phyloP scores from a whole-genome alignment of 495 filamentous ascomycete genomes.

The Annulohypoxylon bovei region DNA sequence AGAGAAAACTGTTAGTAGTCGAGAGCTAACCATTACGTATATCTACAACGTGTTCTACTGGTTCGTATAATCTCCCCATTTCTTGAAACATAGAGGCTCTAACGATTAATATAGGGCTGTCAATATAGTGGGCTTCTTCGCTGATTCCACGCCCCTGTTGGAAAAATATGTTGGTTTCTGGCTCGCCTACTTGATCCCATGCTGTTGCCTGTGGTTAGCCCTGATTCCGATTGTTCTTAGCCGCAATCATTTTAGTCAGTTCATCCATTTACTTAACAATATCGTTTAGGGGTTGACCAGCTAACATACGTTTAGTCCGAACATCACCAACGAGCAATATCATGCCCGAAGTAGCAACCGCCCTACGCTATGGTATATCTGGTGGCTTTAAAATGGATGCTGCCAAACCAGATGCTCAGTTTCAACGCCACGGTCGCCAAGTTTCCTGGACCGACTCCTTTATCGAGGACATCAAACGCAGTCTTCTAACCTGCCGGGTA shows the following conservation, averaged over 20 bases:
- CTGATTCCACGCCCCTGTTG: slow-evolving; percentile 30
- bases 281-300: neutral
- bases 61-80: neutral
- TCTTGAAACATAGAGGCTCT: neutral
- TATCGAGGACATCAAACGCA: slow-evolving; percentile 29
- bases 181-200: slow-evolving; percentile 59
- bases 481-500: slow-evolving; percentile 27
- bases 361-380: slow-evolving; percentile 13
- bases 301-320: slow-evolving; percentile 19
- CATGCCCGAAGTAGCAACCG: slow-evolving; percentile 19
- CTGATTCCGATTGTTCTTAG: slow-evolving; percentile 54
- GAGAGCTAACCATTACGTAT: slow-evolving; percentile 23
- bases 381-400: slow-evolving; percentile 28
- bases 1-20: slow-evolving; percentile 10
- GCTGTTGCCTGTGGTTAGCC: slow-evolving; percentile 23
- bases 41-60: slow-evolving; percentile 31
- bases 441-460: slow-evolving; percentile 28
- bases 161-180: slow-evolving; percentile 38
- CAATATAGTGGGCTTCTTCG: slow-evolving; percentile 15
- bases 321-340: slow-evolving; percentile 22
- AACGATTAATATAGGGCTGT: slow-evolving; percentile 10
- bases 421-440: slow-evolving; percentile 9
- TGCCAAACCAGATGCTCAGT: slow-evolving; percentile 23
- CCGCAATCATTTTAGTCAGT: slow-evolving; percentile 54
- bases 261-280: neutral